Evolutionary conservation across 2,329 filamentous ascomycete species (phyloP).

Genomic region (Penicillium sp.): DNA sequence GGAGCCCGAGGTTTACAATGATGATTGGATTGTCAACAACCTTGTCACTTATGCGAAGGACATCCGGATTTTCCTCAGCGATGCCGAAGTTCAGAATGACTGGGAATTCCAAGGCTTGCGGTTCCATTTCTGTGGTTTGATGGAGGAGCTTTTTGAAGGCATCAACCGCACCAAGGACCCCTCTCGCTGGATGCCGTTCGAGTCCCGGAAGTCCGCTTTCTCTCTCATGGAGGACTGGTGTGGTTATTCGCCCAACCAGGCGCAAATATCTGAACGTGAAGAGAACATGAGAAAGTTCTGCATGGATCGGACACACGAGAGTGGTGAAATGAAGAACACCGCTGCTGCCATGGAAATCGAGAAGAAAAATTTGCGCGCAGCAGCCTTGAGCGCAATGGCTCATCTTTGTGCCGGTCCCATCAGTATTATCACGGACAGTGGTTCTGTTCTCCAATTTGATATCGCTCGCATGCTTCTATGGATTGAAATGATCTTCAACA

Average conservation of each 20-base stretch:
- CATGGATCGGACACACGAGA: constrained; percentile 69
- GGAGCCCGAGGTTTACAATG: constrained; percentile 70
- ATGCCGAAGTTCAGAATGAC: constrained; percentile 89
- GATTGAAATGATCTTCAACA: constrained; percentile 93
- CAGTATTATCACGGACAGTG: constrained; percentile 81
- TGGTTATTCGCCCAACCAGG: constrained; percentile 88
- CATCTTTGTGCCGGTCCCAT: constrained; percentile 80
- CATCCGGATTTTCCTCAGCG: constrained; percentile 88
- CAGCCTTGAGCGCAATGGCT: constrained; percentile 92
- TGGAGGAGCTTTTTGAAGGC: constrained; percentile 89
- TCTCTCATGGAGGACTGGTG: constrained; percentile 99
- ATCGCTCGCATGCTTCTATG: constrained; percentile 87
- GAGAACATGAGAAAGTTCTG: constrained; percentile 82
- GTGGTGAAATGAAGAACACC: constrained; percentile 70
- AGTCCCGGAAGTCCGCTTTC: constrained; percentile 91
- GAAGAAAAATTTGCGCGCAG: constrained; percentile 84
- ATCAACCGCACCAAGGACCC: constrained; percentile 82
- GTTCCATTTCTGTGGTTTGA: constrained; percentile 87
- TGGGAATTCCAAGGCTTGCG: constrained; percentile 90
- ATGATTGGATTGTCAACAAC: constrained; percentile 87
- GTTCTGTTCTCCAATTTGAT: constrained; percentile 84
- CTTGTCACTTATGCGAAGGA: constrained; percentile 88
- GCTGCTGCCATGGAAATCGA: constrained; percentile 95
- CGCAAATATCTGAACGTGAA: constrained; percentile 74
- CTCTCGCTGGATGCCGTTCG: constrained; percentile 94